phyloP scores from a whole-genome alignment of 2,329 filamentous ascomycete genomes.

The Phialemoniopsis sp. region DNA sequence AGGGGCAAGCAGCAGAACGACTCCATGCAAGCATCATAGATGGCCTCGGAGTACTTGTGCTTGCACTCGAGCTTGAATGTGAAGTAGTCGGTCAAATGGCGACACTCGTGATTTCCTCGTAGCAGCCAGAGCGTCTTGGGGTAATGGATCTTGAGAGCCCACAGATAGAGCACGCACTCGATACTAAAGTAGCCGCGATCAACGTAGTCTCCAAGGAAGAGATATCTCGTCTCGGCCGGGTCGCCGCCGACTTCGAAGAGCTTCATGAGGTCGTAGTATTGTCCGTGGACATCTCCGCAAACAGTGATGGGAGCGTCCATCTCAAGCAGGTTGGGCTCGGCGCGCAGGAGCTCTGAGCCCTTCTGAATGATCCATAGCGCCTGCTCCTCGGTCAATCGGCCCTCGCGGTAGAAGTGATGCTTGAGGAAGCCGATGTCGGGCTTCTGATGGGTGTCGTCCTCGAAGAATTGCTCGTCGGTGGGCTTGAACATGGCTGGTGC shows the following conservation, averaged over 20 bases:
- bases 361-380: slow-evolving; percentile 90
- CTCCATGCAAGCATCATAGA: slow-evolving; percentile 98
- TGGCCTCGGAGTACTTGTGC: slow-evolving; percentile 95
- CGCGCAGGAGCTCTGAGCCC: slow-evolving; percentile 80
- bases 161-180: slow-evolving; percentile 96
- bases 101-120: slow-evolving; percentile 96
- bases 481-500: slow-evolving; percentile 91
- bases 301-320: slow-evolving; percentile 99
- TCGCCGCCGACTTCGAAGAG: slow-evolving; percentile 97
- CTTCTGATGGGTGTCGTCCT: slow-evolving; percentile 77
- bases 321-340: slow-evolving; percentile 93
- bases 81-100: slow-evolving; percentile 98
- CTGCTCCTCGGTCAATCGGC: slow-evolving; percentile 93
- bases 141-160: slow-evolving; percentile 98
- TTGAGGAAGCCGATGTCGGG: slow-evolving; percentile 93
- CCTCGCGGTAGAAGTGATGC: slow-evolving; percentile 97
- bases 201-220: slow-evolving; percentile 97
- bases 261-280: slow-evolving; percentile 99
- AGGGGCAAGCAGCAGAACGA: slow-evolving; percentile 93
- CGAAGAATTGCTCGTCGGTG: slow-evolving; percentile 91
- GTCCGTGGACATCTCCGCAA: slow-evolving; percentile 95
- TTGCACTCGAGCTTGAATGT: slow-evolving; percentile 99
- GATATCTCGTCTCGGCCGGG: slow-evolving; percentile 90
- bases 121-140: slow-evolving; percentile 96
- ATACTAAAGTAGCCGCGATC: slow-evolving; percentile 99